Conservation (phyloP, 805 yeast species). For the Schwanniomyces pseudopolymorphus region DNA sequence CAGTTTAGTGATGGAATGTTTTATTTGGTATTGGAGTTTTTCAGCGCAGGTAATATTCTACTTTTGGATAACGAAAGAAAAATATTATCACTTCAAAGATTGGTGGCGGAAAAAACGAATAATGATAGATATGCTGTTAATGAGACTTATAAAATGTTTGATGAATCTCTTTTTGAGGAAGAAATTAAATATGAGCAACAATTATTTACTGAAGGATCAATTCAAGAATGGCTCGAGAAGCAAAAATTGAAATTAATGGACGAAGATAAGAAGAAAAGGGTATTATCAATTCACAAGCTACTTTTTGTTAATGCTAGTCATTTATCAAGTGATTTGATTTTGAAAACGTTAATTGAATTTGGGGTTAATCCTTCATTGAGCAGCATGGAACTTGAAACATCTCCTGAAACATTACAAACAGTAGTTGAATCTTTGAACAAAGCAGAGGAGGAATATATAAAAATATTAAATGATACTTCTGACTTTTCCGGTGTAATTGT, state of each 20-base stretch:
- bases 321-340: conserved; percentile 76
- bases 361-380: conserved; percentile 48
- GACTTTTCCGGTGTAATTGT: conserved; percentile 60
- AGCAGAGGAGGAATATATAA: conserved; percentile 45
- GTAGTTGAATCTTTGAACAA: conserved; percentile 43
- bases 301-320: conserved; percentile 68
- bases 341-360: conserved; percentile 48
- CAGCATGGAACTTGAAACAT: conserved; percentile 26
- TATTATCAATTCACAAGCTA: conserved; percentile 65
- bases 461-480: conserved; percentile 30
- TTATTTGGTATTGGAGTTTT: conserved; percentile 83
- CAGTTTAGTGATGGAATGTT: conserved; percentile 80
- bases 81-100: conserved; percentile 73
- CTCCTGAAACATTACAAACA: conserved; percentile 25
- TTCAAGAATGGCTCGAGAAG: conserved; percentile 39
- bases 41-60: conserved; percentile 91
- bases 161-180: conserved; percentile 43
- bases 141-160: conserved; percentile 64
- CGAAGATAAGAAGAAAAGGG: conserved; percentile 38
- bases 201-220: conserved; percentile 25
- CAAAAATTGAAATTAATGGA: conserved; percentile 27
- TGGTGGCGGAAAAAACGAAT: conserved; percentile 71
- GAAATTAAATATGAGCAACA: conserved; percentile 10
- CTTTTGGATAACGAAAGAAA: conserved; percentile 67
- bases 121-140: conserved; percentile 72